Base-by-base conservation (phyloP, 2,329 filamentous ascomycete species). In the Akanthomyces dipterigenus region DNA sequence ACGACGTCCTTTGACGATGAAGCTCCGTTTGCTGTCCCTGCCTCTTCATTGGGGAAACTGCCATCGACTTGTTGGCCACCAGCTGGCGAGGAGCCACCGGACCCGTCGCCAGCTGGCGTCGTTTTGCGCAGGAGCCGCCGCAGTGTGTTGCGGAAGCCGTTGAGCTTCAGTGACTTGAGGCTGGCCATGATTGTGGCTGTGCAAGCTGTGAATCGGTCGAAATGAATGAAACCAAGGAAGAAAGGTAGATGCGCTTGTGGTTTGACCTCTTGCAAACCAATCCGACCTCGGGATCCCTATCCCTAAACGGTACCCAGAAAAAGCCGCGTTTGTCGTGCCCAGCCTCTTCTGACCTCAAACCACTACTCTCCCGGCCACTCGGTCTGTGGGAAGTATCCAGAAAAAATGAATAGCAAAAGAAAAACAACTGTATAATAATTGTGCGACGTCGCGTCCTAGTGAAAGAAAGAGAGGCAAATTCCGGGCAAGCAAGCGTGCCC, bases 151-250 rank as follows among this genome's bases (percentile, higher is more conserved):
- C 67, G 71, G 66, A 70, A 70, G 58, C 67, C 67, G 63, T 67
- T 70, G 65, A 72, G 66, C 48, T 70, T 65, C 9, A 71, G 58
- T 51, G 67, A 69, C 63, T 70, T 72, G 56, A 71, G 58, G 50
- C 70, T 65, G 46, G 68, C 62, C 66, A 72, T 72, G 18, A n/a
- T 20, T 50, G n/a, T 31, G 16, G 55, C 57, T 38, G 45, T 55
- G 36, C 36, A 58, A 16, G 45, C 16, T 43, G 42, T 40, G 43
- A 24, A 43, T 42, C 2, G 14, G 43, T 5, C 16, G 22, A 43
- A 43, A 34, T 16, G 24, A 38, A 55, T n/a, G 18, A 48, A 31
- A 28, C 8, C 28, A 53, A 45, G 45, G 20, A 34, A 18, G 22
- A 26, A 1, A 9, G 7, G 26, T 24, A 11, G 3, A 16, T 2